Base-by-base conservation (phyloP, 257 asterid species). In the Capsicum pubescens region DNA sequence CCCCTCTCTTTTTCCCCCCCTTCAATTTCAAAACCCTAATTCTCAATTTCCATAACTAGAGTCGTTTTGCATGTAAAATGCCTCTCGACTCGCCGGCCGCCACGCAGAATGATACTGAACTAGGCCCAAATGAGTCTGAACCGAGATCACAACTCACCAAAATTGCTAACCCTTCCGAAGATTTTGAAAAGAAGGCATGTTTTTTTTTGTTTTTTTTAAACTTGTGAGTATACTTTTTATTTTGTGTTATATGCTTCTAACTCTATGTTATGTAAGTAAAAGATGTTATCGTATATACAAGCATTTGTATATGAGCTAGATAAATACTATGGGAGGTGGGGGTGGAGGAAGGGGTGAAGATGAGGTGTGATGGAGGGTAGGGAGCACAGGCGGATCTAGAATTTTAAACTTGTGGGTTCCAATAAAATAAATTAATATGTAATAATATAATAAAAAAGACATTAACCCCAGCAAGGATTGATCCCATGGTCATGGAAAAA, bases 141-240 rank as follows among this genome's bases (percentile, higher is more conserved):
- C 86, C 79, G 15, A 90, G 87, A 79, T 84, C 86, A 12, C 92
- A 86, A 81, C 88, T 92, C 77, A 83, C 89, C 81, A 91, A 91
- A 88, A 89, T 89, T 81, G 86, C 92, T 61, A 87, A 88, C 71
- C 83, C 85, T 69, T 90, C 94, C 16, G 91, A 90, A n/a, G 93
- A 92, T 72, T 58, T 87, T 58, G 93, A 90, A 39, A 90, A 91
- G 76, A 90, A 90, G 93, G 95, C 86, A 78, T 66, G 17, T 67
- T 35, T 11, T 69, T 26, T 26, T 26, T 26, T 26, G 1, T 26
- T 26, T 26, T 1, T 26, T 26, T 26, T 26, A 1, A 26, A 26
- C 32, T 26, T 26, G 32, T 32, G 39, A 46, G 19, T 15, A 61
- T 16, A 26, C 13, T 63, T 13, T 81, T 42, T 55, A 42, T 42